A percentile compares a stretch with the other conserved stretches of the same genome.
phyloP scores from a whole-genome alignment of 179 eudicot species.

The Carnegiea gigantea region DNA sequence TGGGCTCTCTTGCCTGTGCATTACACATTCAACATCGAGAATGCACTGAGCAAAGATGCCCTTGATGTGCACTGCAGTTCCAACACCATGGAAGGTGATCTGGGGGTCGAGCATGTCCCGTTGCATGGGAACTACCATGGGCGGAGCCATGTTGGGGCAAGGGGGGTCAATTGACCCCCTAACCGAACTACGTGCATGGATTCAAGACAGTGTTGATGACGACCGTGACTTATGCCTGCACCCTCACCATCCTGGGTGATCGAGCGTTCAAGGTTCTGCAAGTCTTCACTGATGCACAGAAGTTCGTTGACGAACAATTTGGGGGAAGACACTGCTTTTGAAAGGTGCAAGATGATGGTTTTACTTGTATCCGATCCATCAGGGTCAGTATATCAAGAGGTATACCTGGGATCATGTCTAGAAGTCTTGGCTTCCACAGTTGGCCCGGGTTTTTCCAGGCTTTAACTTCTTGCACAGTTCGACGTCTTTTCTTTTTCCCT shows the following conservation, averaged over 20 bases:
- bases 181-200: conserved; percentile 30
- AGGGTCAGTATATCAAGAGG: conserved; percentile 15
- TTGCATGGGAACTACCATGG: conserved; percentile 30
- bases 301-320: conserved; percentile 33
- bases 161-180: no score
- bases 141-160: no score
- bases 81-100: conserved; percentile 19
- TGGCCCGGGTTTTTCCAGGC: no score
- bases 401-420: conserved; percentile 21
- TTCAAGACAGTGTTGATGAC: conserved; percentile 18
- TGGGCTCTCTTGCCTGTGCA: conserved; percentile 30
- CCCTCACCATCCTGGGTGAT: conserved; percentile 17
- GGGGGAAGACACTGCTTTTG: conserved; percentile 41
- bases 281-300: conserved; percentile 24
- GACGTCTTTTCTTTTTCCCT: no score
- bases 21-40: conserved; percentile 26
- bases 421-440: background rate
- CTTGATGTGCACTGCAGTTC: conserved; percentile 29
- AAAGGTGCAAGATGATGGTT: conserved; percentile 30
- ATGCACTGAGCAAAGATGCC: conserved; percentile 18
- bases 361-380: conserved; percentile 31
- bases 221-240: conserved; percentile 20
- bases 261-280: conserved; percentile 12
- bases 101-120: conserved; percentile 30
- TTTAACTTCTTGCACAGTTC: no score